phyloP scores from a whole-genome alignment of 371 early-diverging fungal species.

The Apophysomyces sp. region DNA sequence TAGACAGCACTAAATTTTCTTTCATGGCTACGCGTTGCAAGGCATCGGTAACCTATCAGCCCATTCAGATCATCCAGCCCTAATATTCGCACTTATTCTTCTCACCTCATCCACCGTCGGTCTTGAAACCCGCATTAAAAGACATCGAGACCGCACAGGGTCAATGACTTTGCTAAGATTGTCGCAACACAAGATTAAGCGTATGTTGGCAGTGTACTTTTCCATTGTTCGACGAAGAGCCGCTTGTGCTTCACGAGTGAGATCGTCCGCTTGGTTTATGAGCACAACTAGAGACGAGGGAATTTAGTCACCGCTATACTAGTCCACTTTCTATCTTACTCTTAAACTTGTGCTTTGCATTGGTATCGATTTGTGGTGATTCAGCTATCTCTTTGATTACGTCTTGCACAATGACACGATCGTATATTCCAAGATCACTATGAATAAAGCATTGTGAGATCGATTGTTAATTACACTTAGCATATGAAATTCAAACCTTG shows the following conservation, averaged over 20 bases:
- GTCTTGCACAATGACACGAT: conserved; percentile 96
- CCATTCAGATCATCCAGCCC: neutral
- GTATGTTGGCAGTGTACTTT: conserved; percentile 92
- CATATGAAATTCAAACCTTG: conserved; percentile 60
- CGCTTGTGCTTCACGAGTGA: conserved; percentile 96
- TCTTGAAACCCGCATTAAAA: conserved; percentile 88
- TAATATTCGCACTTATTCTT: neutral
- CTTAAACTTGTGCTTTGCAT: conserved; percentile 84
- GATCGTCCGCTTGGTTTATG: conserved; percentile 94
- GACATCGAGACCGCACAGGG: conserved; percentile 96
- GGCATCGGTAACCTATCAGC: conserved; percentile 55
- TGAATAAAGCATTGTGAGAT: neutral
- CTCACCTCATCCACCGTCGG: conserved; percentile 73
- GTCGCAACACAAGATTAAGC: conserved; percentile 93
- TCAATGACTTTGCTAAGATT: conserved; percentile 91
- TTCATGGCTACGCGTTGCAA: conserved; percentile 74
- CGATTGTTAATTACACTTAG: neutral
- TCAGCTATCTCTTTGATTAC: conserved; percentile 98
- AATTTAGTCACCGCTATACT: neutral
- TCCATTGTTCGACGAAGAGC: conserved; percentile 99
- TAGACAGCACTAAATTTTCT: conserved; percentile 76
- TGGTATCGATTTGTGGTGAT: conserved; percentile 92
- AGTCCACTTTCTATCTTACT: conserved; percentile 52
- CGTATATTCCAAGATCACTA: conserved; percentile 93
- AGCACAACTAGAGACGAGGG: conserved; percentile 73